Evolutionary conservation across 257 asterid species (phyloP).

Genomic region (Catharanthus roseus): DNA sequence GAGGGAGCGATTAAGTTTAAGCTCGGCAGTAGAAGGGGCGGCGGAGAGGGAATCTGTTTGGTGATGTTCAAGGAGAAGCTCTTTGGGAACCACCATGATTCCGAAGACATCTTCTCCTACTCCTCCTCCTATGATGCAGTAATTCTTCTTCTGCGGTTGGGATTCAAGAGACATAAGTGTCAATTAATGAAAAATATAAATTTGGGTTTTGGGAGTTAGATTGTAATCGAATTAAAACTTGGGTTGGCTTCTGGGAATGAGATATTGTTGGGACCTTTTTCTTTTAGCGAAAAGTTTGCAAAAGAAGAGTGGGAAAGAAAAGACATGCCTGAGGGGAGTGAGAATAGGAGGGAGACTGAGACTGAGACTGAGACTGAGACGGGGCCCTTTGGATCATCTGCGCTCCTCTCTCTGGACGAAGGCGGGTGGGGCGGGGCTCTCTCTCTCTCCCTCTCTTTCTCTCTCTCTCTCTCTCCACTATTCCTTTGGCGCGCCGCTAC

Average conservation of each 20-base stretch:
- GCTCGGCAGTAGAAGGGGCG: background rate
- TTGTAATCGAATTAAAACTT: too few relatives aligned
- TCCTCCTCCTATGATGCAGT: conserved; percentile 33
- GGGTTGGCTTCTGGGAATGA: too few relatives aligned
- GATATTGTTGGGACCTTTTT: too few relatives aligned
- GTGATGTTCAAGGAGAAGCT: conserved; percentile 16
- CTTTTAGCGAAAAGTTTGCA: too few relatives aligned
- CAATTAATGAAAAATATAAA: background rate
- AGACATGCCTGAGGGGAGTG: conserved; percentile 2
- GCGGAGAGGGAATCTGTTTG: background rate
- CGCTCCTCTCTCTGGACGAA: too few relatives aligned
- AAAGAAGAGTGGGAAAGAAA: background rate
- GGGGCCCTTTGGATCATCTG: background rate
- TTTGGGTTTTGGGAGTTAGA: too few relatives aligned
- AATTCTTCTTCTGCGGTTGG: conserved; percentile 54
- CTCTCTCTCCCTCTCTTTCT: too few relatives aligned
- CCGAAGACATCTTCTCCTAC: conserved; percentile 31
- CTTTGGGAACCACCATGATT: conserved; percentile 42
- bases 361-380: background rate
- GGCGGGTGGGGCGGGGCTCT: too few relatives aligned
- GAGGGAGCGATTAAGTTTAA: background rate
- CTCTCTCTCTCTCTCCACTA: too few relatives aligned
- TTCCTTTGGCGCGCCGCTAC: background rate
- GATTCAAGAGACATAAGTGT: conserved; percentile 28
- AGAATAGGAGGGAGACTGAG: background rate